Evolutionary conservation across 371 early-diverging fungal genomes (phyloP), one percentile per base, ranked within the genome.

Genomic region (Apophysomyces sp.): DNA sequence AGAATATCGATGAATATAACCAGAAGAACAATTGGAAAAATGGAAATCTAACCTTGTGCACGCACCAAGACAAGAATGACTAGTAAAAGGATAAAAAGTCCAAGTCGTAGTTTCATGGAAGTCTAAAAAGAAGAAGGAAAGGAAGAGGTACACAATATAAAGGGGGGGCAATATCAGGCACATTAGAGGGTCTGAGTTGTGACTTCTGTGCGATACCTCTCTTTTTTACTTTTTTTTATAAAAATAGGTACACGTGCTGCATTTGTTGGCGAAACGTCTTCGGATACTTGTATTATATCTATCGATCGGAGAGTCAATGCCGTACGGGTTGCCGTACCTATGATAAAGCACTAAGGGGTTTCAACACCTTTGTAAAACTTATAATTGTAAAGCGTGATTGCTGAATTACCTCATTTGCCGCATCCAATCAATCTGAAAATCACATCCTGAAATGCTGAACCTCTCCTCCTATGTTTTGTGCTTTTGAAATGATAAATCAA

Each of bases 161-260:
- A 21, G 24, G 24, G 21, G 49, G 49, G 21, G 21, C n/a, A n/a
- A 44, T 9, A 44, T 44, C 49, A 44, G 49, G 49, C 21, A 16
- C 49, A 44, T 44, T 44, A 44, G 49, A n/a, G 49, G 49, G 21
- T 18, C 49, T 21, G 49, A 44, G 49, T 44, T 44, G 49, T 44
- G 49, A 44, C 49, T 44, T 44, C 21, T 44, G 21, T 18, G 1
- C 0, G 16, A 16, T 44, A 16, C 7, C 18, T 18, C n/a, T 21
- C 21, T 44, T n/a, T 44, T 13, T 34, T 13, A 34, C 34, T 34
- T 34, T 13, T 8, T 13, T 13, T 11, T 34, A 34, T 44, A 44
- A 44, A 44, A 44, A 44, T 44, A 44, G 21, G 24, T 21, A 21
- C 49, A 44, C 49, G 49, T 44, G 49, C 21, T 16, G 49, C 9